phyloP scores from a whole-genome alignment of 1,139 yeast genomes.

The Geotrichum phurueaensis region DNA sequence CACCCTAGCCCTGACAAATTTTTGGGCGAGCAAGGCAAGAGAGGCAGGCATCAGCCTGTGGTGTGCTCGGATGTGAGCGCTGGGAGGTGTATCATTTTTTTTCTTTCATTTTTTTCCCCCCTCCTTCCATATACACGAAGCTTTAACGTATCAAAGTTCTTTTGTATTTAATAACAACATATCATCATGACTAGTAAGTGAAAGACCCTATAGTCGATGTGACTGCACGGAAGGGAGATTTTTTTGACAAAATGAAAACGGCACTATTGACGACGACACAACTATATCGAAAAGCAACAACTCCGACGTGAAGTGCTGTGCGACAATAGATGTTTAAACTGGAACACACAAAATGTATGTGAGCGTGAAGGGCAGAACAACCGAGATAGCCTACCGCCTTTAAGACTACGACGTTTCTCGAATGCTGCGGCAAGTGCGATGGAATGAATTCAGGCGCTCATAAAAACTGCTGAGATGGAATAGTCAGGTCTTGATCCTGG shows the following conservation, averaged over 20 bases:
- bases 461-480: neutral
- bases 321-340: neutral
- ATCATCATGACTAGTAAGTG: conserved; percentile 21
- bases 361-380: neutral
- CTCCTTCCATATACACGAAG: neutral
- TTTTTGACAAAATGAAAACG: neutral
- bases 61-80: neutral
- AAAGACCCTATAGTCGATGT: neutral
- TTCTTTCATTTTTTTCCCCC: neutral
- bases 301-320: neutral
- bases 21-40: neutral
- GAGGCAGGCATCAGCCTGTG: neutral
- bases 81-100: neutral
- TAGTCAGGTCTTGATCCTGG: neutral
- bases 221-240: neutral
- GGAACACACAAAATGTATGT: neutral
- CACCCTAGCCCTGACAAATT: conserved; percentile 1
- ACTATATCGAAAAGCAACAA: neutral
- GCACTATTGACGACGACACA: neutral
- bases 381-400: neutral
- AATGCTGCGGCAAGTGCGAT: neutral
- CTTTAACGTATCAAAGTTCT: neutral
- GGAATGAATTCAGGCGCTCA: neutral
- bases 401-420: neutral
- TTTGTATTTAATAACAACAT: conserved; percentile 17